Conservation (phyloP, 2,329 filamentous ascomycete genomes). For the Claviceps sp. region DNA sequence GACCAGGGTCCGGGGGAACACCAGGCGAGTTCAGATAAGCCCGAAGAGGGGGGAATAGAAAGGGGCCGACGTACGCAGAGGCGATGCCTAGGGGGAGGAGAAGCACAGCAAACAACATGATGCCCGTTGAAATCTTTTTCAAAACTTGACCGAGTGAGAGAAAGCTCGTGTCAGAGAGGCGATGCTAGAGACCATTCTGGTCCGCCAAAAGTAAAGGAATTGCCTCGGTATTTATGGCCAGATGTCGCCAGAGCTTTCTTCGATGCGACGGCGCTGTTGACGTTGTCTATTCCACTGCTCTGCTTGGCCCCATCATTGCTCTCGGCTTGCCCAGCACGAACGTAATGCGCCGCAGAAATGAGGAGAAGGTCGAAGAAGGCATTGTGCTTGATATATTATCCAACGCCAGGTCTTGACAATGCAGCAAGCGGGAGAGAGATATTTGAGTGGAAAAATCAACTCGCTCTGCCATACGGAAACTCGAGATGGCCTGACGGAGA, state of each 20-base stretch:
- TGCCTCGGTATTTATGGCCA: constrained; percentile 16
- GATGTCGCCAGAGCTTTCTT: constrained; percentile 9
- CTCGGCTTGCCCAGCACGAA: not conserved
- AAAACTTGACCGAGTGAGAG: constrained; percentile 3
- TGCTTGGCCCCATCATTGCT: not conserved
- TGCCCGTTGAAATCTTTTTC: constrained; percentile 8
- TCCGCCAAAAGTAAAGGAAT: constrained; percentile 9
- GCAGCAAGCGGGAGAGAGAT: too few relatives aligned
- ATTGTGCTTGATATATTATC: not conserved
- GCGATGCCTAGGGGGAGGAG: constrained; percentile 7
- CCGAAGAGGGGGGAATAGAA: not conserved
- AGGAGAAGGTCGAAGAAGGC: not conserved
- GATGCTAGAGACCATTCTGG: not conserved
- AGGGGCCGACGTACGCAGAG: constrained; percentile 8
- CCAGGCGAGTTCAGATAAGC: too few relatives aligned
- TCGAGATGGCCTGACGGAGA: too few relatives aligned
- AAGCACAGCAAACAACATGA: constrained; percentile 7
- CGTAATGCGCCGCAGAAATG: not conserved
- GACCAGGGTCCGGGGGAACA: too few relatives aligned
- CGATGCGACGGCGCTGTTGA: constrained; percentile 1
- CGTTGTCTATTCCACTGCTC: constrained; percentile 3
- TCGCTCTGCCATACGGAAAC: too few relatives aligned
- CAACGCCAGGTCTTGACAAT: too few relatives aligned
- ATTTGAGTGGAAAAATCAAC: too few relatives aligned
- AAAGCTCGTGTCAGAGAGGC: not conserved